Evolutionary conservation across 148 eudicot species (phyloP).

Genomic region (Amaranthus palmeri): DNA sequence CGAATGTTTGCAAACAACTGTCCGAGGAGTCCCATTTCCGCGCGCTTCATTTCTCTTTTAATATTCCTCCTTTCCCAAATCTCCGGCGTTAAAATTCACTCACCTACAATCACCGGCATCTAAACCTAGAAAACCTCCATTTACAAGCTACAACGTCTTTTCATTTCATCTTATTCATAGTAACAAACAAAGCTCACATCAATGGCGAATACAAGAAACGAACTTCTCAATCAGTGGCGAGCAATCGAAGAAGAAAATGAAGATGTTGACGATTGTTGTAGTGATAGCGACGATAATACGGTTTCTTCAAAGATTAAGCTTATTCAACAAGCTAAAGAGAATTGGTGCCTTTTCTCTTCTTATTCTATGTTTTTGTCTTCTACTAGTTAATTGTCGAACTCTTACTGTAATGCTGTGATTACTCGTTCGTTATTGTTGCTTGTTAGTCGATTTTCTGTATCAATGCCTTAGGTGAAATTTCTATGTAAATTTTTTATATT

Average conservation of each 20-base stretch:
- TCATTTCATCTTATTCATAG: neutral
- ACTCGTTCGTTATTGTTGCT: neutral
- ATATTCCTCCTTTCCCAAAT: neutral
- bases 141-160: neutral
- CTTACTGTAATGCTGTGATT: neutral
- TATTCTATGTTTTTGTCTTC: neutral
- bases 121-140: constrained; percentile 6
- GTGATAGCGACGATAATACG: constrained; percentile 16
- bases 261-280: constrained; percentile 9
- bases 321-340: constrained; percentile 58
- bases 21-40: constrained; percentile 6
- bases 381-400: neutral
- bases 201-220: constrained; percentile 44
- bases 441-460: neutral
- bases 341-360: constrained; percentile 38
- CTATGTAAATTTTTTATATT: no score
- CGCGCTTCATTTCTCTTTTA: neutral
- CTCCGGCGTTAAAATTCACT: constrained; percentile 9
- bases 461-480: no score
- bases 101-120: neutral
- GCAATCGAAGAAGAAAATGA: constrained; percentile 56
- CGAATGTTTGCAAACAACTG: neutral
- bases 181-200: neutral
- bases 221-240: constrained; percentile 77
- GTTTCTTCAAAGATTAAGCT: constrained; percentile 32